Base-by-base conservation (phyloP, 139 green algal genomes). In the Coelastrella sp. region DNA sequence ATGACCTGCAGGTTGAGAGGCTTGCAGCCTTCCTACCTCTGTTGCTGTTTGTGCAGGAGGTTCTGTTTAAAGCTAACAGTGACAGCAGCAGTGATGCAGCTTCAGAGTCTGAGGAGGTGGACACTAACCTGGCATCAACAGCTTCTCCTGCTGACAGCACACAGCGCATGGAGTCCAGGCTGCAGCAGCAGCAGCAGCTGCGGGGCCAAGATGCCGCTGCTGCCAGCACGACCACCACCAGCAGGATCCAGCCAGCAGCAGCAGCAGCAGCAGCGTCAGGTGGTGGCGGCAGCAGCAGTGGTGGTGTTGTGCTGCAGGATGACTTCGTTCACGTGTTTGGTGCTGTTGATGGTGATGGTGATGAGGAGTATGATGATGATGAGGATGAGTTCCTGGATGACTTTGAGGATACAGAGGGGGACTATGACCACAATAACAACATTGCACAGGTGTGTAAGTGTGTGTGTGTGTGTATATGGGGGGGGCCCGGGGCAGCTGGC, bases 321-420 rank as follows among this genome's bases (percentile, higher is more conserved):
- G 19, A 88, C 20, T 22, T 84, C 6, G 85, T 83, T 56, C 85
- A 89, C n/a, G 72, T 88, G 72, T 27, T 83, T 27, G 85, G 72
- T 20, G 84, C 65, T 81, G 84, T 72, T 20, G 70, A 58, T 25
- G 85, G 66, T 14, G 65, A 22, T 24, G 65, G 22, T 70, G 85
- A 88, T 66, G 84, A 87, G n/a, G 82, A 78, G 35, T 88, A 59
- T 80, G 68, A 78, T 79, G 82, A 86, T 8, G 78, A 87, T 81
- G 84, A 88, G 12, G 82, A 88, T 7, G 82, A 88, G 35, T 88
- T 88, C 22, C 68, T 88, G 27, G 68, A 88, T 17, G 84, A 88
- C 12, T 68, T 25, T 80, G 84, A 88, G 57, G 84, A 81, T 24
- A 73, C 65, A 22, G 80, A 88, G 65, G 82, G n/a, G 56, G 80